These are phyloP conservation scores for Fusarium nurragi DNA, from an alignment of 2,329 filamentous ascomycete genomes.

Conservation along the genomic window DNA sequence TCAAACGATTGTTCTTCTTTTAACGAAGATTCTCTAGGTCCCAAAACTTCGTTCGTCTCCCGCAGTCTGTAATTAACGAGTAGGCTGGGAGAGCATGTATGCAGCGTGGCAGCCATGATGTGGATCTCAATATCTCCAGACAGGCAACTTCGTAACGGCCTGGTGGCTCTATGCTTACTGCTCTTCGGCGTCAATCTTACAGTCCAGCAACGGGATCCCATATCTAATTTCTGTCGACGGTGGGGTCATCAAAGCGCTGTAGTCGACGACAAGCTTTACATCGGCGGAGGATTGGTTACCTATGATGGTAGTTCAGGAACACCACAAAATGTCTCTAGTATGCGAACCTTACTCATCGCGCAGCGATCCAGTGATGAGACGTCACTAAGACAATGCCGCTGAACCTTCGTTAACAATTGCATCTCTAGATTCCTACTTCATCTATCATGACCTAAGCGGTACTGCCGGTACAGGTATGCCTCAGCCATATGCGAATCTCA, in stretches of 20 bases:
- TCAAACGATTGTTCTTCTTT: constrained; percentile 3
- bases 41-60: constrained; percentile 1
- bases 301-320: constrained; percentile 61
- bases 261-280: constrained; percentile 67
- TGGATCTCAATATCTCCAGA: constrained; percentile 35
- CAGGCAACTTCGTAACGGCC: constrained; percentile 22
- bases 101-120: constrained; percentile 38
- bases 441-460: constrained; percentile 65
- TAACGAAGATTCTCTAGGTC: constrained; percentile 4
- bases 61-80: constrained; percentile 15
- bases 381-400: neutral
- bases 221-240: constrained; percentile 63
- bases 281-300: constrained; percentile 69
- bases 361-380: neutral
- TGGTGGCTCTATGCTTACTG: constrained; percentile 36
- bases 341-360: constrained; percentile 38
- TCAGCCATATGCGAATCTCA: constrained; percentile 64
- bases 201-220: constrained; percentile 58
- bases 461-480: constrained; percentile 59
- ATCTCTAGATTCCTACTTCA: constrained; percentile 48
- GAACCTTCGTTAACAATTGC: constrained; percentile 10
- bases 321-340: constrained; percentile 66
- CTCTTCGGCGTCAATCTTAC: constrained; percentile 31
- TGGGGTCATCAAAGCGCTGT: constrained; percentile 69
- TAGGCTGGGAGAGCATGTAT: constrained; percentile 38